Evolutionary conservation across 2,329 filamentous ascomycete species (phyloP), one percentile per base, ranked within the genome.

Genomic region (Thielaviopsis euricoi): DNA sequence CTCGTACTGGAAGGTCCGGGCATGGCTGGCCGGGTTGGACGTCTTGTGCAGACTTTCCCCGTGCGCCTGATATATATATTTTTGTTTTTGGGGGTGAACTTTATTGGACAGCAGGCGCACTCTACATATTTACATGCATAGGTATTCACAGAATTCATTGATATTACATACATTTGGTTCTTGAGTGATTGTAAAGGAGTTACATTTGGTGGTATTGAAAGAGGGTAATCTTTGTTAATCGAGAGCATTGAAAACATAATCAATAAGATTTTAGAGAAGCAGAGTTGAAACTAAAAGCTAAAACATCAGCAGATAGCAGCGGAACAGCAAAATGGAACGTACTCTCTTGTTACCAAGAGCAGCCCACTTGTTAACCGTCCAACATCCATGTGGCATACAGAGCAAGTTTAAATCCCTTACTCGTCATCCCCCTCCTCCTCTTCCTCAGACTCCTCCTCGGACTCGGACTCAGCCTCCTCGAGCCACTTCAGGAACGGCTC

Each of bases 401-500:
- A 17, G n/a, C 3, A 43, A 29, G 7, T 26, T 15, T 26, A 23
- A 52, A 7, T 55, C 7, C 37, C 17, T 48, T 60, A 60, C 58
- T 57, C 58, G 15, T 55, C 53, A 15, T 59, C 23, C 17, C 37
- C 51, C 6, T 52, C 51, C 55, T 63, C 59, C n/a, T 64, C 64
- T 62, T 69, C 67, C 64, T 82, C 80, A 19, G 83, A 82, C 22
- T 84, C 82, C 63, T 87, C 83, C 62, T 85, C 82, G 1, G 57
- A 59, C 52, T 56, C 57, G 26, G 46, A 49, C 70, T 90, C 86
- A 57, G 90, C 90, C 71, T 86, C 88, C 65, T 88, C 82, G 60
- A 97, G 88, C 91, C 90, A 97, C 66, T 83, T 86, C 67, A 96
- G 79, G 80, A 98, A 98, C 63, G 87, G 85, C 76, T 94, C 87